Percentiles rank a stretch among this genome's conserved stretches.
Conservation (phyloP, 1,284 basidiomycete genomes). For the Naganishia cerealis region DNA sequence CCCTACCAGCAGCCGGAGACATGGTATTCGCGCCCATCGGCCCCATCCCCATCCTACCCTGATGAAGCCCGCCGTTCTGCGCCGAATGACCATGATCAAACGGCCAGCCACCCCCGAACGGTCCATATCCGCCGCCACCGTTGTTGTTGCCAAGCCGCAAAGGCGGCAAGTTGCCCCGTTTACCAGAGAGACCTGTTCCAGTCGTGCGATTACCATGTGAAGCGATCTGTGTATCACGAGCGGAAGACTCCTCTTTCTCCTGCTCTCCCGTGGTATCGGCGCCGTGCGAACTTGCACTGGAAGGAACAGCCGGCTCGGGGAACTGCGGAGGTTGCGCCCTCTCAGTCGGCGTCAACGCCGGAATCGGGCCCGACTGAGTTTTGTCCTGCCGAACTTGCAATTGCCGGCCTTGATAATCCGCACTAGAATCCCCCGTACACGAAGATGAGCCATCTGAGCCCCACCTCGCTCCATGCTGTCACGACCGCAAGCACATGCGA, state of each 20-base stretch:
- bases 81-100: conserved; percentile 32
- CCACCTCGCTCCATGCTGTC: not conserved
- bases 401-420: conserved; percentile 48
- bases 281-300: not conserved
- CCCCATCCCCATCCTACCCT: conserved; percentile 17
- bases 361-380: conserved; percentile 33
- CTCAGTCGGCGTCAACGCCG: conserved; percentile 12
- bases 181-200: conserved; percentile 6
- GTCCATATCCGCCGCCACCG: not conserved
- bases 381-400: conserved; percentile 49
- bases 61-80: not conserved
- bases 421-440: conserved; percentile 34
- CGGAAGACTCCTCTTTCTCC: not conserved
- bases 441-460: not conserved
- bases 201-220: not conserved
- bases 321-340: conserved; percentile 14
- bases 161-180: conserved; percentile 20
- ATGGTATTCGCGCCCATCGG: conserved; percentile 36
- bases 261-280: not conserved
- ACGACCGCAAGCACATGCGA: not conserved
- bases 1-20: conserved; percentile 47
- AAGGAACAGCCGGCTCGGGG: conserved; percentile 6
- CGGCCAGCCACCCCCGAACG: conserved; percentile 6
- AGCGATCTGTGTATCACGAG: not conserved
- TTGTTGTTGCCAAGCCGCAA: conserved; percentile 2